A percentile compares a stretch with the other conserved stretches of the same genome.
These are phyloP conservation scores for Fragaria iinumae DNA, from an alignment of 306 rosid species.

Conservation along the genomic window DNA sequence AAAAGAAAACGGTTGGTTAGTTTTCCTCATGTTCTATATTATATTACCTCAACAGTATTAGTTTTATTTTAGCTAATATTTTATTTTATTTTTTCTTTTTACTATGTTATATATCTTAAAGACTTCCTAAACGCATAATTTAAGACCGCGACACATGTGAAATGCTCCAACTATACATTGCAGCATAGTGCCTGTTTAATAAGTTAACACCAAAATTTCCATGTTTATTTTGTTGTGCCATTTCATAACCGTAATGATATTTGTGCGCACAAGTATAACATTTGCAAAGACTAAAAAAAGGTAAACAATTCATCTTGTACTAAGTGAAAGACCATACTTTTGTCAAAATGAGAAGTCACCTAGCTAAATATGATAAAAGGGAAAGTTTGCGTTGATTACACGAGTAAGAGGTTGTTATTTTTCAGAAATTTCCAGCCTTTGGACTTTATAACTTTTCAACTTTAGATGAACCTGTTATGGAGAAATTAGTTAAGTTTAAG, in stretches of 20 bases:
- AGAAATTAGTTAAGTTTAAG: conserved; percentile 1
- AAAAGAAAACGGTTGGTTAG: background rate
- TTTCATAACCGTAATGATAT: too few species aligned
- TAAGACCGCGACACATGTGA: too few species aligned
- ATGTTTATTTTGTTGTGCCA: background rate
- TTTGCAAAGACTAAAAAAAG: background rate
- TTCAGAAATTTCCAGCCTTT: conserved; percentile 16
- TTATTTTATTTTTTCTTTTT: too few species aligned
- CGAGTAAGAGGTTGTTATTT: conserved; percentile 10
- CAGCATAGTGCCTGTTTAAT: too few species aligned
- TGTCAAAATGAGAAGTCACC: background rate
- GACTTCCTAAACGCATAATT: too few species aligned
- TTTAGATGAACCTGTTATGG: background rate
- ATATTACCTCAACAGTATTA: background rate
- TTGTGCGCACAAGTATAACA: background rate
- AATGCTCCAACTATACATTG: too few species aligned
- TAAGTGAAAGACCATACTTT: background rate
- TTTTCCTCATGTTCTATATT: background rate
- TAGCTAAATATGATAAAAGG: background rate
- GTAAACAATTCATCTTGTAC: background rate
- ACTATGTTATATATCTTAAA: too few species aligned
- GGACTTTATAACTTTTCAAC: background rate
- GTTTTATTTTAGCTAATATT: background rate
- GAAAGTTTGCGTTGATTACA: background rate
- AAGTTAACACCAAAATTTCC: background rate